phyloP scores from a whole-genome alignment of 2,329 filamentous ascomycete genomes.

The Cordyceps fumosorosea region DNA sequence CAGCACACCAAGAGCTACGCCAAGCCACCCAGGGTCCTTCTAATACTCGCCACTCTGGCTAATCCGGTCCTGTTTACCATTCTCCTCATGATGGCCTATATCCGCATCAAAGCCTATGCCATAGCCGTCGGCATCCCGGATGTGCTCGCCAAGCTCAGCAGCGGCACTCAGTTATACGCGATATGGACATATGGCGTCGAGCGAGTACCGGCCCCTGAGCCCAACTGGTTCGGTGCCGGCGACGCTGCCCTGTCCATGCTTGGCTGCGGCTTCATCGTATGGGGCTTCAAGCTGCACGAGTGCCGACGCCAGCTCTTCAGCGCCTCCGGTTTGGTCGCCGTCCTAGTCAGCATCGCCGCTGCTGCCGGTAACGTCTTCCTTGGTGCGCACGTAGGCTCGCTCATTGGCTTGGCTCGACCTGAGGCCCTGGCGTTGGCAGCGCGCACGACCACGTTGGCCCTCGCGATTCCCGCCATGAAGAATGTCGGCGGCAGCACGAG shows the following conservation, averaged over 20 bases:
- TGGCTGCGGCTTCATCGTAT: constrained; percentile 44
- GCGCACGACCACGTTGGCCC: constrained; percentile 43
- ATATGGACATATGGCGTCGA: constrained; percentile 26
- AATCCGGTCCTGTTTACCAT: constrained; percentile 45
- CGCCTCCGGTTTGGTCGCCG: constrained; percentile 32
- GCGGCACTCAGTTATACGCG: constrained; percentile 28
- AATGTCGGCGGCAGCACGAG: constrained; percentile 38
- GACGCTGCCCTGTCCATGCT: constrained; percentile 43
- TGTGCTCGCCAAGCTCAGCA: constrained; percentile 25
- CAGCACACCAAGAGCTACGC: not conserved
- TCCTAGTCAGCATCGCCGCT: constrained; percentile 29
- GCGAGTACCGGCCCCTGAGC: constrained; percentile 14
- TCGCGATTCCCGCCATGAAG: constrained; percentile 41
- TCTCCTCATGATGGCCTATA: constrained; percentile 37
- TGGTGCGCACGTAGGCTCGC: constrained; percentile 30
- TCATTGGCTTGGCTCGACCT: constrained; percentile 28
- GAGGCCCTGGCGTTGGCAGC: constrained; percentile 41
- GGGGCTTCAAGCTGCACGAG: constrained; percentile 49
- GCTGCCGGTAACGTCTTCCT: constrained; percentile 38
- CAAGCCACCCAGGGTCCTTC: not conserved
- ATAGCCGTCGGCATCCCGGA: constrained; percentile 25
- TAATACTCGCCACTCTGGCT: constrained; percentile 32
- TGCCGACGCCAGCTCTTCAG: constrained; percentile 41
- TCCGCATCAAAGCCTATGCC: constrained; percentile 30
- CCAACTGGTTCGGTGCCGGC: constrained; percentile 37